phyloP scores from a whole-genome alignment of 306 rosid genomes.

The Biancaea sappan region DNA sequence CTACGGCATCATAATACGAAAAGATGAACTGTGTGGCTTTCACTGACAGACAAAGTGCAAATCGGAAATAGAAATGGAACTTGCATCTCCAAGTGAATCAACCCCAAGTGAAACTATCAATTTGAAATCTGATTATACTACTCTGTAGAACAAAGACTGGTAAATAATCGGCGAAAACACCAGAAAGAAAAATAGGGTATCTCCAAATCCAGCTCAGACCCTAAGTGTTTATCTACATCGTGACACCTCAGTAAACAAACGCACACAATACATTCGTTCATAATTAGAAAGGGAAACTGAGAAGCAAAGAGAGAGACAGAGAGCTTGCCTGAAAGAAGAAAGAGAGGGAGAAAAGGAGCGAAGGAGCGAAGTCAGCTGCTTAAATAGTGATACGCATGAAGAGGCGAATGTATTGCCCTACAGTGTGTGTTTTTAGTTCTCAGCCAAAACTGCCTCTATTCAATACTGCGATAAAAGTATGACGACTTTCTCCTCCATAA shows the following conservation, averaged over 20 bases:
- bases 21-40: not conserved
- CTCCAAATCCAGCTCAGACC: slow-evolving; percentile 20
- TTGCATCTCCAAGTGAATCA: slow-evolving; percentile 7
- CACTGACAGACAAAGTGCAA: not conserved
- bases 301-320: slow-evolving; percentile 32
- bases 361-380: not conserved
- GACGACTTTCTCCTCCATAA: not conserved
- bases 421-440: not conserved
- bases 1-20: slow-evolving; percentile 12
- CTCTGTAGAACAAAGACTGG: slow-evolving; percentile 1
- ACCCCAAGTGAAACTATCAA: slow-evolving; percentile 21
- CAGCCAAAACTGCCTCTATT: not conserved
- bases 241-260: slow-evolving; percentile 13
- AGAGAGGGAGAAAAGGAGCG: slow-evolving; percentile 1
- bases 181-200: slow-evolving; percentile 14
- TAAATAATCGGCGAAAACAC: slow-evolving; percentile 9
- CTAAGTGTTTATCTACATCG: slow-evolving; percentile 19
- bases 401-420: not conserved
- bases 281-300: not conserved
- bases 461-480: not conserved
- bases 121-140: slow-evolving; percentile 25
- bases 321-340: slow-evolving; percentile 38
- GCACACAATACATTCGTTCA: not conserved
- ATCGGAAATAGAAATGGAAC: not conserved
- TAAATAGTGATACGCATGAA: not conserved